Evolutionary conservation across 2,329 filamentous ascomycete species (phyloP).

Genomic region (Lizonia empirigonia): DNA sequence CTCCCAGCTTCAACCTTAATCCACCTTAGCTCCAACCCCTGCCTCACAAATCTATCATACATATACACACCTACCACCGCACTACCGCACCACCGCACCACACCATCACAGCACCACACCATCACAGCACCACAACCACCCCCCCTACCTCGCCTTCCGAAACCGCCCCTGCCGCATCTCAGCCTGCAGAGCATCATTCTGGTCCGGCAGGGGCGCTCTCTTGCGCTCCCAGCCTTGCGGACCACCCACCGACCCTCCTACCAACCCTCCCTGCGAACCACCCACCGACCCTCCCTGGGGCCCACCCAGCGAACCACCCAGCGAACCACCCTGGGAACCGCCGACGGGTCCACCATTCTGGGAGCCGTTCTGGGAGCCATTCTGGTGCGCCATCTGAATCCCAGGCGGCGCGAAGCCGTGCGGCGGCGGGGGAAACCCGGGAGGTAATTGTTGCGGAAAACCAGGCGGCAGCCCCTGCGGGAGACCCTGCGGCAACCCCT

Average conservation of each 20-base stretch:
- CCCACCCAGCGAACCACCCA: too few relatives aligned
- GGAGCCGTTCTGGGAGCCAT: slow-evolving; percentile 35
- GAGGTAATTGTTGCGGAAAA: slow-evolving; percentile 37
- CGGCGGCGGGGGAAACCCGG: slow-evolving; percentile 37
- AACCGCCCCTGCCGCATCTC: slow-evolving; percentile 69
- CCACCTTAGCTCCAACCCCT: too few relatives aligned
- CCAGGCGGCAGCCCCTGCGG: slow-evolving; percentile 18
- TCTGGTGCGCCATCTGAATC: slow-evolving; percentile 24
- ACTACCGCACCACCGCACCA: too few relatives aligned
- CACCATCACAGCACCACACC: background rate
- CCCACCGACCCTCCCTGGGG: too few relatives aligned
- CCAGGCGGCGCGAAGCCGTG: slow-evolving; percentile 25
- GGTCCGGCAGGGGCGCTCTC: slow-evolving; percentile 76
- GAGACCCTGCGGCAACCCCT: slow-evolving; percentile 20
- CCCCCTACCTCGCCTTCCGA: slow-evolving; percentile 36
- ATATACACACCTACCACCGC: too few relatives aligned
- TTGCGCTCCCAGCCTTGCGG: slow-evolving; percentile 32
- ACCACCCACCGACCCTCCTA: too few relatives aligned
- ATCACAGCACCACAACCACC: too few relatives aligned
- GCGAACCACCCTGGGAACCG: too few relatives aligned
- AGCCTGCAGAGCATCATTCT: slow-evolving; percentile 78
- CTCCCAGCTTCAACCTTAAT: too few relatives aligned
- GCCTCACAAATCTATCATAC: too few relatives aligned
- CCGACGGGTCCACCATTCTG: too few relatives aligned
- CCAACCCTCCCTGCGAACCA: too few relatives aligned